Conservation (phyloP, 768 basidiomycete genomes). For the Porphyrellus cyaneotinctus region DNA sequence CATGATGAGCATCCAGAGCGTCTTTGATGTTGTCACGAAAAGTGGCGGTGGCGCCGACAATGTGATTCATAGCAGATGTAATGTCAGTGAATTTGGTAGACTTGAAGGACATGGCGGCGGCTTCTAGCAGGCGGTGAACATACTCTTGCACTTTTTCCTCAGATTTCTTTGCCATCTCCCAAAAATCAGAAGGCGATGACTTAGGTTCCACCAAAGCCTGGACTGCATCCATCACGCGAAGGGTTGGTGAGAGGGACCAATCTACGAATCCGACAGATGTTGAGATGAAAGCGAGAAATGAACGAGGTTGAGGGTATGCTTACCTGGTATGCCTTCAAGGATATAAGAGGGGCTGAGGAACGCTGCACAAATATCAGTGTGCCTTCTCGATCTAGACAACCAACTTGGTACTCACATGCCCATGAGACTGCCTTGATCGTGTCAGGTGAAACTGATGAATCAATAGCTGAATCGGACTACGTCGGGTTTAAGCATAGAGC, state of each 20-base stretch:
- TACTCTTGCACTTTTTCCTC: background rate
- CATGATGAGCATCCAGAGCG: background rate
- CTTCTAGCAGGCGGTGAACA: background rate
- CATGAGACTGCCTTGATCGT: background rate
- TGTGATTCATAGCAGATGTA: background rate
- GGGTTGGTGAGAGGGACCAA: background rate
- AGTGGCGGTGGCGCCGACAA: background rate
- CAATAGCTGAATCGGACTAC: background rate
- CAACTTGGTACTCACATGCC: background rate
- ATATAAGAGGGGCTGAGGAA: background rate
- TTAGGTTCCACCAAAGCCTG: background rate
- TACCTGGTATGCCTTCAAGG: background rate
- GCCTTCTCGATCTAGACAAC: background rate
- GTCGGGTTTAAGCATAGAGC: background rate
- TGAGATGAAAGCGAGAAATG: no score
- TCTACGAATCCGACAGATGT: no score
- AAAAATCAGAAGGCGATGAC: background rate
- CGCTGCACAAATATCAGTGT: background rate
- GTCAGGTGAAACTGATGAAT: background rate
- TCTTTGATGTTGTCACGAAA: background rate
- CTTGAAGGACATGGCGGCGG: background rate
- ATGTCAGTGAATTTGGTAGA: background rate
- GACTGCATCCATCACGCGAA: background rate
- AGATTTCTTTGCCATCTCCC: background rate
- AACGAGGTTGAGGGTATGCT: no score